phyloP scores from a whole-genome alignment of 2,329 filamentous ascomycete species.

The Fusarium domesticum region DNA sequence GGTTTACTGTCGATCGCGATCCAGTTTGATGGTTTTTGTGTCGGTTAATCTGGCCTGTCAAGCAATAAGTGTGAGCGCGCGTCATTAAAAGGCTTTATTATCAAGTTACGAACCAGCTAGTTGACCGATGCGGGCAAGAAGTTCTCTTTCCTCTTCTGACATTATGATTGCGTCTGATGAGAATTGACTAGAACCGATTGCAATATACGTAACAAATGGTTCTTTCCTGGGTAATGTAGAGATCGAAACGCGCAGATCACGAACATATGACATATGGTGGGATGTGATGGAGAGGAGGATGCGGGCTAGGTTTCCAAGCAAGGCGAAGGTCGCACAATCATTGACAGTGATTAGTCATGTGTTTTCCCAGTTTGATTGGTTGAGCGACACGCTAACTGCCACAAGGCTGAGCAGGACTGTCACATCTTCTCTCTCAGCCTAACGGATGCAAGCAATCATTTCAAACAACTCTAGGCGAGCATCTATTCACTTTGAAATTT shows the following conservation, averaged over 20 bases:
- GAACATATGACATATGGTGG: neutral
- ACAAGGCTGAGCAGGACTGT: constrained; percentile 23
- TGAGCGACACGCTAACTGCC: constrained; percentile 3
- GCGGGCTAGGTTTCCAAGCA: neutral
- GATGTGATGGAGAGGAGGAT: constrained; percentile 1
- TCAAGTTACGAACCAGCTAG: constrained; percentile 43
- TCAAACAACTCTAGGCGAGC: too few relatives aligned
- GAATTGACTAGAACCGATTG: too few relatives aligned
- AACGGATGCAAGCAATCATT: too few relatives aligned
- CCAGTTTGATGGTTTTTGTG: constrained; percentile 64
- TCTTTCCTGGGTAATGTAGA: neutral
- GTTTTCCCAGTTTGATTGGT: constrained; percentile 16
- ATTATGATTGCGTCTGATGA: constrained; percentile 29
- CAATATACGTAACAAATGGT: too few relatives aligned
- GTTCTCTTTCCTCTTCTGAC: constrained; percentile 50
- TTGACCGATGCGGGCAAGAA: constrained; percentile 53
- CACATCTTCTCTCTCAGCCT: too few relatives aligned
- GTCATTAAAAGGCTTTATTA: constrained; percentile 1
- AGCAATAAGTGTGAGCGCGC: constrained; percentile 23
- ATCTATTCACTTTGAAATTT: too few relatives aligned
- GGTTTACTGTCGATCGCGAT: constrained; percentile 29
- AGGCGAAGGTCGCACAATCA: neutral
- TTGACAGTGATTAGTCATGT: constrained; percentile 26
- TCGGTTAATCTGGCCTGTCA: constrained; percentile 71
- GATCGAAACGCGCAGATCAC: neutral